Base-by-base conservation (phyloP, 441 rosid genomes). In the Biscutella laevigata region DNA sequence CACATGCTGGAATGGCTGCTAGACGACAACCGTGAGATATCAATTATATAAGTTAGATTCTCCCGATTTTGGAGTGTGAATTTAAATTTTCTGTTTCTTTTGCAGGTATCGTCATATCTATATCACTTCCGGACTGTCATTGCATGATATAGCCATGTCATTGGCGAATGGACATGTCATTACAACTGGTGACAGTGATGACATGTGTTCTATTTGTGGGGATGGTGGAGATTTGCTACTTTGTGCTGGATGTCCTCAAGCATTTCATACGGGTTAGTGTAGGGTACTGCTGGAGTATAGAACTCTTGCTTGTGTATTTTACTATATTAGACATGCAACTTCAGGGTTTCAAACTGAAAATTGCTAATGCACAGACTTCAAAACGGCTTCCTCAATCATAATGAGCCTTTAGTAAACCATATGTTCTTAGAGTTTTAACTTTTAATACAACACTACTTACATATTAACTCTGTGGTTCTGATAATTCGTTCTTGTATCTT, bases 1-100 rank as follows among this genome's bases (percentile, higher is more conserved):
- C 99, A 20, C 99, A 94, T 77, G 97, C 97, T 74, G 99, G 99
- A 70, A 88, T 86, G 96, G 85, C 99, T 55, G 90, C 77, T 48
- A 81, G 96, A 68, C 85, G 97, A 62, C 97, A 94, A 75, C 99
- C 96, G 99, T 94, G 59, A 88, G 99, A 75, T 46, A 16, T 34
- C 49, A 24, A 6, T 6, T 54, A 35, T 28, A 35, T 59, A 16
- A 53, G 24, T 30, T 68, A 9, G 30, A 44, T 39, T 25, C 3
- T 15, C 42, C 11, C 24, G 7, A 24, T 34, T 26, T 66, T 21
- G 45, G 41, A 27, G 30, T 54, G 26, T 28, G 38, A 42, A 41
- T 22, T 49, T 64, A 30, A 61, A 13, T 41, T 41, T 28, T 19
- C 40, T 5, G 30, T 36, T 53, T 38, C 43, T 70, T 67, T 43